phyloP scores from a whole-genome alignment of 306 rosid genomes.

The Dicorynia guianensis region DNA sequence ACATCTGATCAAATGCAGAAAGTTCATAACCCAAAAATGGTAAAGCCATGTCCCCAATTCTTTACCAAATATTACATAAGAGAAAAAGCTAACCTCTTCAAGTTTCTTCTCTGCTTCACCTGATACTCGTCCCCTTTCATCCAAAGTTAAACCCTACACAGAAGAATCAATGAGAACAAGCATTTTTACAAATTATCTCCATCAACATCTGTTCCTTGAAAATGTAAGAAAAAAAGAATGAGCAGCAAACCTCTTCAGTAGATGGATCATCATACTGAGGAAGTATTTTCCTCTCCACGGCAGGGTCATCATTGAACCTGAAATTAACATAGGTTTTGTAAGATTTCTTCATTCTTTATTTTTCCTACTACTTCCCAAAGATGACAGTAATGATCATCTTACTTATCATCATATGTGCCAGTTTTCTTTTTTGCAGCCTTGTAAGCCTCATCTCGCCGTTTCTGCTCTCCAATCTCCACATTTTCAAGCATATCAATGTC shows the following conservation, averaged over 20 bases:
- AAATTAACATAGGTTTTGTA: conserved; percentile 33
- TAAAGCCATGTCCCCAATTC: conserved; percentile 23
- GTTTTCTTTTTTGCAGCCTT: conserved; percentile 89
- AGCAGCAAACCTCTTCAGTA: conserved; percentile 70
- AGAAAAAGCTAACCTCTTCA: conserved; percentile 70
- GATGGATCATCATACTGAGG: conserved; percentile 91
- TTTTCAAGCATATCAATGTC: conserved; percentile 95
- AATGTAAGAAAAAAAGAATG: conserved; percentile 22
- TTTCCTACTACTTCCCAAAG: not conserved
- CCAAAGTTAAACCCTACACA: conserved; percentile 78
- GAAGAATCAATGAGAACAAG: conserved; percentile 34
- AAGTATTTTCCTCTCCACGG: conserved; percentile 79
- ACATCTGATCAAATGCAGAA: conserved; percentile 3
- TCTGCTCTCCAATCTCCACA: conserved; percentile 94
- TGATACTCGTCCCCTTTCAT: conserved; percentile 75
- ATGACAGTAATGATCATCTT: conserved; percentile 42
- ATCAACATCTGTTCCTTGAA: conserved; percentile 28
- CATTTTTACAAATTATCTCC: conserved; percentile 20
- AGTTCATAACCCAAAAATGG: conserved; percentile 16
- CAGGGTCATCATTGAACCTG: conserved; percentile 91
- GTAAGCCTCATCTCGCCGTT: conserved; percentile 80
- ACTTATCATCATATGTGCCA: conserved; percentile 86
- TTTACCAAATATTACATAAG: conserved; percentile 10
- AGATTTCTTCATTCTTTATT: conserved; percentile 24
- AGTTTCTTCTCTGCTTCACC: conserved; percentile 92